phyloP scores from a whole-genome alignment of 441 rosid genomes.

The Adansonia rubrostipa region DNA sequence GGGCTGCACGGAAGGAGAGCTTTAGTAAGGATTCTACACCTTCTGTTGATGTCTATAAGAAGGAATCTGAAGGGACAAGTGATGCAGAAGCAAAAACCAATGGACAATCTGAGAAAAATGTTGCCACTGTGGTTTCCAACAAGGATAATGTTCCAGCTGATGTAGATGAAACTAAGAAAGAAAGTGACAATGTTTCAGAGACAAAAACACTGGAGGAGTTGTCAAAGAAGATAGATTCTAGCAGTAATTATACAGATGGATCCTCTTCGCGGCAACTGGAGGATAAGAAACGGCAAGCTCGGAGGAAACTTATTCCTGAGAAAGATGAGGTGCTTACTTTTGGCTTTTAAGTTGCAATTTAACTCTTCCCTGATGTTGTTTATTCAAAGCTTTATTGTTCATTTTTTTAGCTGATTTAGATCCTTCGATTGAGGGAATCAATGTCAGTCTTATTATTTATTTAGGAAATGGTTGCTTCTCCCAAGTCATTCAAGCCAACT shows the following conservation, averaged over 20 bases:
- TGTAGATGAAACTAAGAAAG: conserved; percentile 55
- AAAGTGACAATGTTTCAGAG: conserved; percentile 47
- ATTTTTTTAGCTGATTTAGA: background rate
- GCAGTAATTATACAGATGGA: conserved; percentile 51
- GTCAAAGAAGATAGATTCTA: conserved; percentile 55
- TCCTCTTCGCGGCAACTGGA: conserved; percentile 48
- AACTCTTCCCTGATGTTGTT: conserved; percentile 22
- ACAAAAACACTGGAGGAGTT: conserved; percentile 54
- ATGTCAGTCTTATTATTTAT: conserved; percentile 23
- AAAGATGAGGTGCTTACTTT: conserved; percentile 51
- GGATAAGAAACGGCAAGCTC: conserved; percentile 62
- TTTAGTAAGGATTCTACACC: conserved; percentile 46
- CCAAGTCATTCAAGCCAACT: conserved; percentile 54
- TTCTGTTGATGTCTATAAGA: conserved; percentile 51
- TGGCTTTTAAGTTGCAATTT: conserved; percentile 17
- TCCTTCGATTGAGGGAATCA: background rate
- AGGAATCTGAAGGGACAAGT: conserved; percentile 53
- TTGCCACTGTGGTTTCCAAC: conserved; percentile 41
- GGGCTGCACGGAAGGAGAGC: conserved; percentile 53
- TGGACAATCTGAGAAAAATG: conserved; percentile 51
- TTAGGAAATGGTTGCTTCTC: conserved; percentile 64
- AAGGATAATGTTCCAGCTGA: conserved; percentile 48
- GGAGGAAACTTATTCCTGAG: conserved; percentile 51
- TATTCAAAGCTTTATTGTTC: background rate
- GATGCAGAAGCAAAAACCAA: conserved; percentile 60